A percentile compares a stretch with the other conserved stretches of the same genome.
Evolutionary conservation across 78 protist genomes (phyloP).

Genomic region (Diacronema lutheri): DNA sequence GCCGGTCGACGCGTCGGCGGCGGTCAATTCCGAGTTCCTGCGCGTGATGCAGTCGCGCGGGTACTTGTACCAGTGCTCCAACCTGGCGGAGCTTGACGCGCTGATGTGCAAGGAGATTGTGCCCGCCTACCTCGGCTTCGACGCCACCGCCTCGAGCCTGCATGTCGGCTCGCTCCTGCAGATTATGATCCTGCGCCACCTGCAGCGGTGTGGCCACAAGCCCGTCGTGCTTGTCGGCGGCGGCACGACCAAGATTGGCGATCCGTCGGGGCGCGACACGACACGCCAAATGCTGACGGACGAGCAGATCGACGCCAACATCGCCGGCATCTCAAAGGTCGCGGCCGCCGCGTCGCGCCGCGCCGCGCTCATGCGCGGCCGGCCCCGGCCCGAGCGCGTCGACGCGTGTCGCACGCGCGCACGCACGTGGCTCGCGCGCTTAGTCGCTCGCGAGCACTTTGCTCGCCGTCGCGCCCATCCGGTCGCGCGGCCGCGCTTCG

Average conservation of each 20-base stretch:
- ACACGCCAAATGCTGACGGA: neutral
- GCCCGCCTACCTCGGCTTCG: slow-evolving; percentile 35
- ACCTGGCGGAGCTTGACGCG: slow-evolving; percentile 16
- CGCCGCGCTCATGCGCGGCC: no score
- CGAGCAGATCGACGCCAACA: neutral
- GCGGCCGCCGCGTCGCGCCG: no score
- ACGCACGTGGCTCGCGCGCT: no score
- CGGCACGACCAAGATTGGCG: slow-evolving; percentile 40
- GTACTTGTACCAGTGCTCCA: slow-evolving; percentile 2
- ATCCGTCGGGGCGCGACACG: slow-evolving; percentile 31
- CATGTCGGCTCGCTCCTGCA: slow-evolving; percentile 30
- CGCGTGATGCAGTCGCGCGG: slow-evolving; percentile 8
- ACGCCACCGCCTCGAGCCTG: slow-evolving; percentile 34
- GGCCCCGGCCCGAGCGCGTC: no score
- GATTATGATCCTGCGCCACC: slow-evolving; percentile 39
- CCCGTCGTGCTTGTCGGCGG: slow-evolving; percentile 42
- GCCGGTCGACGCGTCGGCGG: neutral
- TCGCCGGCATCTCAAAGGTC: neutral
- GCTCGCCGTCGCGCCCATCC: no score
- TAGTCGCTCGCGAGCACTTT: no score
- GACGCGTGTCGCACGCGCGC: no score
- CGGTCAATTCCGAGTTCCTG: neutral
- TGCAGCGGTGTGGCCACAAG: slow-evolving; percentile 36
- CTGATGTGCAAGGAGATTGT: neutral
- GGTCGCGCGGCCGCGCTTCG: neutral